Evolutionary conservation across 2,329 filamentous ascomycete species (phyloP).

Genomic region (Exophiala oligosperma): DNA sequence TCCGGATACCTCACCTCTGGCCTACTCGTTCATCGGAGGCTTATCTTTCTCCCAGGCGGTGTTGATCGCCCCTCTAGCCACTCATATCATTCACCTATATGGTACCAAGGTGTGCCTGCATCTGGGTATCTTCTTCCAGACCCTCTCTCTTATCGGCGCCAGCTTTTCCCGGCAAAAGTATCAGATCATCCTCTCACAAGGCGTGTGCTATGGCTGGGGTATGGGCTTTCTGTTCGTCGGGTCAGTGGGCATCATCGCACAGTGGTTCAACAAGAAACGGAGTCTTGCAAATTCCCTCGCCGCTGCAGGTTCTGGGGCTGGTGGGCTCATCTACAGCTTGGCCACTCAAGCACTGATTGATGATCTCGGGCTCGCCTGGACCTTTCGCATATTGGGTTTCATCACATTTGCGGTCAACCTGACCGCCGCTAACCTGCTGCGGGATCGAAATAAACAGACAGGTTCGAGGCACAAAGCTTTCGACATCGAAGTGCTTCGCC

Average conservation of each 20-base stretch:
- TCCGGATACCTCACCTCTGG: constrained; percentile 53
- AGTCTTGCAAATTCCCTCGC: constrained; percentile 62
- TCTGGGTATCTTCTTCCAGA: constrained; percentile 52
- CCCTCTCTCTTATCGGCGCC: constrained; percentile 55
- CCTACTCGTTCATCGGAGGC: constrained; percentile 62
- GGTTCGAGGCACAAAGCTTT: constrained; percentile 54
- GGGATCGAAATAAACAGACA: constrained; percentile 59
- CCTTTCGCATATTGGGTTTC: constrained; percentile 62
- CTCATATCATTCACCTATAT: constrained; percentile 51
- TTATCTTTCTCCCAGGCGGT: constrained; percentile 60
- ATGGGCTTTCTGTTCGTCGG: constrained; percentile 64
- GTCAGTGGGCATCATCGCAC: constrained; percentile 56
- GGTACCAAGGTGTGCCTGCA: constrained; percentile 57
- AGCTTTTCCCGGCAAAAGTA: constrained; percentile 58
- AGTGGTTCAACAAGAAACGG: constrained; percentile 61
- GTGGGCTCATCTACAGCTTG: constrained; percentile 60
- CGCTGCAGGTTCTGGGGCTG: constrained; percentile 59
- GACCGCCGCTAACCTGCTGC: constrained; percentile 54
- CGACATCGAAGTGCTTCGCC: constrained; percentile 53
- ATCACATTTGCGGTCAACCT: constrained; percentile 55
- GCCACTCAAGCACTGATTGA: constrained; percentile 59
- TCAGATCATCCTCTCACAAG: constrained; percentile 62
- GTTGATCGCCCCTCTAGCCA: constrained; percentile 58
- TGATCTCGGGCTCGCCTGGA: constrained; percentile 57
- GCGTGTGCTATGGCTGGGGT: constrained; percentile 61